Percentiles rank a stretch among this genome's conserved stretches.
Evolutionary conservation across 192 early-diverging fungal species (phyloP).

Genomic region (Gamsiella multidivaricata): DNA sequence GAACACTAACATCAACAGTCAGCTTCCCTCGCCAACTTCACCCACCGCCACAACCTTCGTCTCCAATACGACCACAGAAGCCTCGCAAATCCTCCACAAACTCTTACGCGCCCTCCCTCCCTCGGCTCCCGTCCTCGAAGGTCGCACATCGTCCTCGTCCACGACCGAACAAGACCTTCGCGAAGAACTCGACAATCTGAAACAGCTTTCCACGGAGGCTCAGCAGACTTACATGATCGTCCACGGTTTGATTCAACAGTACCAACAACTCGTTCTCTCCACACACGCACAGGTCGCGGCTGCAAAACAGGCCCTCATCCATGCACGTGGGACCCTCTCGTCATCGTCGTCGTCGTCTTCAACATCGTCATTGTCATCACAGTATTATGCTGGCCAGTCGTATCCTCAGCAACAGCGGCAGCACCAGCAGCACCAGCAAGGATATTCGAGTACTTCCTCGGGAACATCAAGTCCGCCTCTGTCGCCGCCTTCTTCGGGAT

Average conservation of each 20-base stretch:
- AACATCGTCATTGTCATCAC: neutral
- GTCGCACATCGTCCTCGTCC: neutral
- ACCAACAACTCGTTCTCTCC: conserved; percentile 27
- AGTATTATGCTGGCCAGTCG: too few relatives aligned
- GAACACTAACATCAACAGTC: neutral
- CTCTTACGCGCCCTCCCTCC: neutral
- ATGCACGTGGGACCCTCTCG: neutral
- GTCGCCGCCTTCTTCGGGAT: too few relatives aligned
- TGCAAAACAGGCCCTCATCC: conserved; percentile 10
- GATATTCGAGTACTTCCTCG: conserved; percentile 2
- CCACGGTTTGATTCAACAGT: conserved; percentile 21
- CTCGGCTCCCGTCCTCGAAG: neutral
- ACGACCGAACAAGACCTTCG: neutral
- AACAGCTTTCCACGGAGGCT: neutral
- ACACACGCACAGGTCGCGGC: conserved; percentile 27
- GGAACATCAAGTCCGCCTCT: too few relatives aligned
- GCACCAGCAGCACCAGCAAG: neutral
- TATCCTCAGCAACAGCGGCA: too few relatives aligned
- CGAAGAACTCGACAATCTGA: conserved; percentile 6
- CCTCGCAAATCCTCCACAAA: neutral
- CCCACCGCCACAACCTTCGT: neutral
- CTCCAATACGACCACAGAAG: neutral
- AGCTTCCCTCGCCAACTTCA: conserved; percentile 9
- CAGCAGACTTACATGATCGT: neutral
- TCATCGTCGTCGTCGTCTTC: neutral